These are phyloP conservation scores for Ormosia emarginata DNA, from an alignment of 306 rosid species.

Conservation along the genomic window DNA sequence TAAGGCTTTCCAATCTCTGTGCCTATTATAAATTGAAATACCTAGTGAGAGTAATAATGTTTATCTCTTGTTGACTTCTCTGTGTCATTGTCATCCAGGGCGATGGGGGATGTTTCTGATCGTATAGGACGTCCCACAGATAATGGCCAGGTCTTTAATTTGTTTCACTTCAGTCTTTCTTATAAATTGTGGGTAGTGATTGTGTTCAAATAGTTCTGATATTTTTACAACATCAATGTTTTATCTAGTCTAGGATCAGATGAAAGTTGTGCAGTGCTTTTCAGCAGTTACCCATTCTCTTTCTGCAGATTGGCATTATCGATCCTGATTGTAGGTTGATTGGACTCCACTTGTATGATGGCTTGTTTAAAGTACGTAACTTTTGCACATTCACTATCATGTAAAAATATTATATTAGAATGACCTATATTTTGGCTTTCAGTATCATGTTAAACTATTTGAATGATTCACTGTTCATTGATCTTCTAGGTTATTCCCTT, in stretches of 20 bases:
- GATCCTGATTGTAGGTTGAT: slow-evolving; percentile 97
- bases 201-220: slow-evolving; percentile 12
- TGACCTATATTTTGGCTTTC: neutral
- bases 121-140: slow-evolving; percentile 98
- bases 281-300: neutral
- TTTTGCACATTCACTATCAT: neutral
- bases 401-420: neutral
- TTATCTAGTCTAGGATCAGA: neutral
- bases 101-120: slow-evolving; percentile 99
- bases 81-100: slow-evolving; percentile 42
- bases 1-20: neutral
- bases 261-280: slow-evolving; percentile 1
- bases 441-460: neutral
- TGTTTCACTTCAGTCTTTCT: neutral
- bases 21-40: neutral
- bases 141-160: slow-evolving; percentile 78
- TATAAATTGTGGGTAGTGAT: neutral
- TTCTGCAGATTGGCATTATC: slow-evolving; percentile 89
- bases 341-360: slow-evolving; percentile 97
- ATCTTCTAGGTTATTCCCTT: slow-evolving; percentile 84
- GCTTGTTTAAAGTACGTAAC: slow-evolving; percentile 76
- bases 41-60: neutral
- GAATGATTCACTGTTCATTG: slow-evolving; percentile 17
- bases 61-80: neutral
- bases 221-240: neutral